Base-by-base conservation (phyloP, 2,329 filamentous ascomycete species). In the Fusarium chaquense region DNA sequence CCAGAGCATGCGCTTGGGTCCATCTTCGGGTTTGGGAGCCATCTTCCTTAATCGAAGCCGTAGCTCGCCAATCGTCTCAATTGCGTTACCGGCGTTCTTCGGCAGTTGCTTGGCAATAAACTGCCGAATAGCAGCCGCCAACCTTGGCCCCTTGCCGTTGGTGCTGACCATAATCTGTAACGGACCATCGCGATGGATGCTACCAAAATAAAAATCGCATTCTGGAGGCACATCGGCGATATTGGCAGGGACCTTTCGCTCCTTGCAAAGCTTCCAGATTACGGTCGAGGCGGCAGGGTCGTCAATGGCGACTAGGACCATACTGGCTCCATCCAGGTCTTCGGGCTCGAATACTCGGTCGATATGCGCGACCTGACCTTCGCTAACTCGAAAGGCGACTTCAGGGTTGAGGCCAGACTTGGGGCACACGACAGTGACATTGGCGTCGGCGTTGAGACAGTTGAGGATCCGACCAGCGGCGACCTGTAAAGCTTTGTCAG, bases 121-220 rank as follows among this genome's bases (percentile, higher is more conserved):
- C 77, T 91, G 87, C 56, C 95, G 85, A 52, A 99, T 92, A 49
- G 94, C 90, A 72, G 93, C 95, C 12, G 96, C 96, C 69, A 99
- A 83, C 77, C 95, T 90, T 0, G 96, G 96, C 0, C 96, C 96
- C 78, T 97, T 98, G 54, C 96, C 96, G 78, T 98, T 99, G 36
- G 96, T 99, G 82, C 93, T 97, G 73, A 99, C 95, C 96, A 99
- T 99, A 76, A 99, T 91, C 83, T 99, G 96, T 65, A 99, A 81
- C 8, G 96, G 96, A 0, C 96, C 96, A 78, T 99, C 96, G 52
- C 96, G 91, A 81, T 99, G 93, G 40, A 98, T 91, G 78, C 92
- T 96, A 67, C 96, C 96, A 82, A 99, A 99, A 85, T 98, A 99
- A 78, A 99, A 99, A 77, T 99, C 96, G 81, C 96, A 99, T 80